Base-by-base conservation (phyloP, 2,329 filamentous ascomycete genomes). In the Colletotrichum orchidophilum region DNA sequence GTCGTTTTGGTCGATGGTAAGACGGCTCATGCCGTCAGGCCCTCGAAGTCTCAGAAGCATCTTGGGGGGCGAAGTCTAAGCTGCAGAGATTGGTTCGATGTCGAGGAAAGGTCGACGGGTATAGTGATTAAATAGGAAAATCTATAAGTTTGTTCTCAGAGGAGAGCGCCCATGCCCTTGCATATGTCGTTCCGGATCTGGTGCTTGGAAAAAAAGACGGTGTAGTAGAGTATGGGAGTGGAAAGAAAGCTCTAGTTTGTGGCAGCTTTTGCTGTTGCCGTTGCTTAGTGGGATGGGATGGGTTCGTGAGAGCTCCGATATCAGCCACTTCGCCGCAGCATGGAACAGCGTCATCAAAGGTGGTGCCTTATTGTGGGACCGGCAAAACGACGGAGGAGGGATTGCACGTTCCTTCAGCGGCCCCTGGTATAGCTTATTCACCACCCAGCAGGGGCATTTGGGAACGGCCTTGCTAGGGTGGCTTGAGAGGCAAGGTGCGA, bases 41-140 rank as follows among this genome's bases (percentile, higher is more conserved):
- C 95, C 95, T 77, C 95, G 92, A 76, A 97, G 93, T 81, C 95
- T 91, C 67, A 98, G 86, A 78, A 97, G 87, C 91, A 97, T 97
- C 74, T 79, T 83, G 79, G 78, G 46, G 26, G 65, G 31, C 33
- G 21, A 55, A 24, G 24, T 24, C 42, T 64, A 55, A 54, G 26
- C 26, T 49, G n/a, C 35, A 52, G 13, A 59, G 26, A n/a, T 15
- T 63, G n/a, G 29, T 42, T 42, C 2, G 8, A 54, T 27, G 13
- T 49, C 7, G 46, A 63, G 54, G 52, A 21, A 49, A 33, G 57
- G 39, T 29, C n/a, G 35, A 39, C 13, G 57, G 53, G 33, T 59
- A 42, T 62, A 24, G 29, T 26, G 29, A 53, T 42, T 65, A 70
- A 59, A 62, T 63, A 58, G 46, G 26, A 52, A 55, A 60, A 31